Percentiles rank a stretch among this genome's conserved stretches.
These are phyloP conservation scores for Suhomyces yuchorum DNA, from an alignment of 1,139 yeast genomes.

Conservation along the genomic window DNA sequence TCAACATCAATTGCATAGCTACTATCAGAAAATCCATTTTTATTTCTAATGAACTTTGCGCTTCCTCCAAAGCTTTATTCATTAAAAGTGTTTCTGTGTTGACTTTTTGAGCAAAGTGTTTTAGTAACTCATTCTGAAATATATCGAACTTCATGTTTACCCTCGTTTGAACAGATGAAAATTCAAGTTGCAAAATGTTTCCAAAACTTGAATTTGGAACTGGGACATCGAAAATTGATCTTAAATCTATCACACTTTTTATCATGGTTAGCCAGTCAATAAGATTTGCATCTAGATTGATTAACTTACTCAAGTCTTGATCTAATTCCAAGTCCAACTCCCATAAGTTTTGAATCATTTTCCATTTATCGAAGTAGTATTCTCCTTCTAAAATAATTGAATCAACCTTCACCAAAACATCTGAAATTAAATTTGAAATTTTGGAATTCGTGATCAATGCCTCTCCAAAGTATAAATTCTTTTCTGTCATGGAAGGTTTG, in stretches of 20 bases:
- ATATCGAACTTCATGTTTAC: constrained; percentile 57
- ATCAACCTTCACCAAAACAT: constrained; percentile 23
- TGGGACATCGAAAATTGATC: constrained; percentile 55
- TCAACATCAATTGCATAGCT: constrained; percentile 20
- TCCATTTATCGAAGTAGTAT: constrained; percentile 53
- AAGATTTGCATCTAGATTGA: constrained; percentile 32
- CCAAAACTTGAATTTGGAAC: constrained; percentile 43
- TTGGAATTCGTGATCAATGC: neutral
- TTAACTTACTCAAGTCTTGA: constrained; percentile 25
- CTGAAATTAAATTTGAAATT: constrained; percentile 2
- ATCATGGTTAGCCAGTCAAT: constrained; percentile 51
- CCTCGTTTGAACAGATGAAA: constrained; percentile 55
- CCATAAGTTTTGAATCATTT: constrained; percentile 60
- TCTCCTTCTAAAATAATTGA: constrained; percentile 27
- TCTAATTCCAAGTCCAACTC: constrained; percentile 35
- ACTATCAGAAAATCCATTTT: constrained; percentile 23
- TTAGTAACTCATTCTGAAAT: constrained; percentile 55
- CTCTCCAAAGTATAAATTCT: neutral
- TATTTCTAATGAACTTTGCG: constrained; percentile 21
- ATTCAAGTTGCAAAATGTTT: constrained; percentile 40
- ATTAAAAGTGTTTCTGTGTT: constrained; percentile 17
- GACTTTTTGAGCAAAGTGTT: constrained; percentile 45
- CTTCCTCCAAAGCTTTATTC: constrained; percentile 19
- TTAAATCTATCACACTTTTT: constrained; percentile 45
- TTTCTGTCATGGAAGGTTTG: constrained; percentile 1